Conservation (phyloP, 192 early-diverging fungal genomes). For the Coemansia sp. region DNA sequence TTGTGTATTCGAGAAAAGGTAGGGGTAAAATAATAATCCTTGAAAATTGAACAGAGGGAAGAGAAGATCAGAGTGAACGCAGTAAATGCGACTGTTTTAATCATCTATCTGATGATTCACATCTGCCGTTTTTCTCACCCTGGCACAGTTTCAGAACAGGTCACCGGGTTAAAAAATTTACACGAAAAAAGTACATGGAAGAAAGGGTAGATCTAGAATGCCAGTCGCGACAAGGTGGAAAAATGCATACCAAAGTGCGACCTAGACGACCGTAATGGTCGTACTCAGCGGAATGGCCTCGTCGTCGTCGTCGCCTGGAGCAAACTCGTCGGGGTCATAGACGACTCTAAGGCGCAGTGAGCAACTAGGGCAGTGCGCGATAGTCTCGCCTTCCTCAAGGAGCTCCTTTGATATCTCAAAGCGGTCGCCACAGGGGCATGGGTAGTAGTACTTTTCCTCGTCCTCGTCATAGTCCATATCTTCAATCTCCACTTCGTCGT, state of each 20-base stretch:
- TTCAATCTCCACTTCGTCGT: slow-evolving; percentile 74
- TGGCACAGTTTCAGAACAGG: no score
- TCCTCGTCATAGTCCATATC: slow-evolving; percentile 94
- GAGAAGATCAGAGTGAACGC: background rate
- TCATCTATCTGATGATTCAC: background rate
- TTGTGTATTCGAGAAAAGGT: background rate
- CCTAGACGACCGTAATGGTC: slow-evolving; percentile 20
- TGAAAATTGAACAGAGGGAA: background rate
- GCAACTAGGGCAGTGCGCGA: slow-evolving; percentile 90
- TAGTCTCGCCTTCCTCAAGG: slow-evolving; percentile 76
- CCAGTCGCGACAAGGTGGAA: background rate
- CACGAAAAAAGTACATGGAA: no score
- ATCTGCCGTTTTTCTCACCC: background rate
- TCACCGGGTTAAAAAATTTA: no score
- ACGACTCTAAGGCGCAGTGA: slow-evolving; percentile 88
- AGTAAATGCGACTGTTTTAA: background rate
- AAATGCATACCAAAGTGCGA: background rate
- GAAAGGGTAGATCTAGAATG: background rate
- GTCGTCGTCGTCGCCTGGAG: slow-evolving; percentile 27
- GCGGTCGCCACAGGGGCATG: slow-evolving; percentile 95
- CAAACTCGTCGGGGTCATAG: slow-evolving; percentile 69
- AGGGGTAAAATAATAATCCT: background rate
- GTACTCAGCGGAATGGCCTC: slow-evolving; percentile 17
- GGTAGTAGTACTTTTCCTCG: slow-evolving; percentile 78
- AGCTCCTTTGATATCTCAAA: slow-evolving; percentile 85